Conservation (phyloP, 208 protist genomes). For the Trypanosomatidae sp. region DNA sequence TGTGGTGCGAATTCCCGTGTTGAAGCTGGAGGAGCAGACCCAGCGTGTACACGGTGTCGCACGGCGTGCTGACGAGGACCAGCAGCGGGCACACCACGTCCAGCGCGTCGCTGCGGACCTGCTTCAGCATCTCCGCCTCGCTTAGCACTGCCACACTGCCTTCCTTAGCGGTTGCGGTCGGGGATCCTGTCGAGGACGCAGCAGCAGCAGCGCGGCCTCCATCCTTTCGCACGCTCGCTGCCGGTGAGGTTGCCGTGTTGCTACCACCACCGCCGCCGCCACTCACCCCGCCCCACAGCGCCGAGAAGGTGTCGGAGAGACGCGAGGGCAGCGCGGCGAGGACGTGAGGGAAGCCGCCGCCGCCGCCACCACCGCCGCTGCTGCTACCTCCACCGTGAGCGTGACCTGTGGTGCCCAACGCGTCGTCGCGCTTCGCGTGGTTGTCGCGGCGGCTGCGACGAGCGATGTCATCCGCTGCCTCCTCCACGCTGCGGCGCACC, state of each 20-base stretch:
- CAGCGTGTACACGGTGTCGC: slow-evolving; percentile 33
- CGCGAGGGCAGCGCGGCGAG: slow-evolving; percentile 21
- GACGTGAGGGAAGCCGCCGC: slow-evolving; percentile 14
- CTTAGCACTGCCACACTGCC: neutral
- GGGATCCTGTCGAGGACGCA: too few species aligned
- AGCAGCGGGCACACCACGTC: slow-evolving; percentile 31
- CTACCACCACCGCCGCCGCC: neutral
- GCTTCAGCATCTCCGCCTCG: slow-evolving; percentile 14
- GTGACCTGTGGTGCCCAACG: too few species aligned
- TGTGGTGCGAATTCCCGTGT: too few species aligned
- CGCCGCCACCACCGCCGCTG: too few species aligned
- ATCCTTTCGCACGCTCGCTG: neutral
- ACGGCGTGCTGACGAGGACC: slow-evolving; percentile 22
- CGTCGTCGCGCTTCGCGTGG: too few species aligned
- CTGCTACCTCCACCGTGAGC: too few species aligned
- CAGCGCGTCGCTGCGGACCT: slow-evolving; percentile 25
- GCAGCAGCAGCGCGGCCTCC: too few species aligned
- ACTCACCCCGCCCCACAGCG: slow-evolving; percentile 16
- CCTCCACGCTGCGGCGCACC: too few species aligned
- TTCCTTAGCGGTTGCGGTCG: neutral
- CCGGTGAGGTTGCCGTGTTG: neutral
- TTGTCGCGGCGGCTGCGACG: too few species aligned
- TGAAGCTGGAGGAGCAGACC: slow-evolving; percentile 28
- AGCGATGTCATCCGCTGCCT: neutral
- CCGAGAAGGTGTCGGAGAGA: slow-evolving; percentile 22